Percentiles rank a stretch among this genome's conserved stretches.
Evolutionary conservation across 2,329 filamentous ascomycete genomes (phyloP).

Genomic region (Colletotrichum eremochloae): DNA sequence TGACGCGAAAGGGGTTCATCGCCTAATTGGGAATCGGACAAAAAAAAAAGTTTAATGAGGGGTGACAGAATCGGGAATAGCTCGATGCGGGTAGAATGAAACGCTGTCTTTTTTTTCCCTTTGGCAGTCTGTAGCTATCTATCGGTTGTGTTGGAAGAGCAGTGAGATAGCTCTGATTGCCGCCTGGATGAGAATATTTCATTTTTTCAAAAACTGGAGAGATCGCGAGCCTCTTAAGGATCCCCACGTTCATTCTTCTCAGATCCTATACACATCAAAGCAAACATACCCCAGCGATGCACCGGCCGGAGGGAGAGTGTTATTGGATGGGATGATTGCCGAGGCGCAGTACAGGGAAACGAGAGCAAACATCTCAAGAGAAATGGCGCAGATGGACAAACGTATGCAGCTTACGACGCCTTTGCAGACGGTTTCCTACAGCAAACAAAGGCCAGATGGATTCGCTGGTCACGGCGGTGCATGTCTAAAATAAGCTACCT

Average conservation of each 20-base stretch:
- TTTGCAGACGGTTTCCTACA: no score
- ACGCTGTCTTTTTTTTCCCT: neutral
- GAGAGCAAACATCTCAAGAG: neutral
- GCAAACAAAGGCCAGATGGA: no score
- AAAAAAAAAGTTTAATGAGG: neutral
- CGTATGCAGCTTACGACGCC: neutral
- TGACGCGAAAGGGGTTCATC: neutral
- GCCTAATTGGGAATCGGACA: neutral
- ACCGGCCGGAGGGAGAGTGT: no score
- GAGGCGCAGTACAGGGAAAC: slow-evolving; percentile 3
- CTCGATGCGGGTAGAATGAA: slow-evolving; percentile 8
- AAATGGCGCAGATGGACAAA: neutral
- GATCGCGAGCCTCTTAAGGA: neutral
- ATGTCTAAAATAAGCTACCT: neutral
- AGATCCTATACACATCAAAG: neutral
- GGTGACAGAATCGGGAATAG: slow-evolving; percentile 10
- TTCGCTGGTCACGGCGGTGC: neutral
- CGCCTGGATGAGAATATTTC: neutral
- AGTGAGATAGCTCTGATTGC: neutral
- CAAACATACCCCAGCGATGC: neutral
- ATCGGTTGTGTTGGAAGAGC: neutral
- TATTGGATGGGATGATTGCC: neutral
- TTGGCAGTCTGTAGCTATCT: no score
- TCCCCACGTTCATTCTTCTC: neutral
- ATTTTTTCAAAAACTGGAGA: neutral